Evolutionary conservation across 2,329 filamentous ascomycete species (phyloP), one percentile per base, ranked within the genome.

Genomic region (Pseudogymnoascus sp.): DNA sequence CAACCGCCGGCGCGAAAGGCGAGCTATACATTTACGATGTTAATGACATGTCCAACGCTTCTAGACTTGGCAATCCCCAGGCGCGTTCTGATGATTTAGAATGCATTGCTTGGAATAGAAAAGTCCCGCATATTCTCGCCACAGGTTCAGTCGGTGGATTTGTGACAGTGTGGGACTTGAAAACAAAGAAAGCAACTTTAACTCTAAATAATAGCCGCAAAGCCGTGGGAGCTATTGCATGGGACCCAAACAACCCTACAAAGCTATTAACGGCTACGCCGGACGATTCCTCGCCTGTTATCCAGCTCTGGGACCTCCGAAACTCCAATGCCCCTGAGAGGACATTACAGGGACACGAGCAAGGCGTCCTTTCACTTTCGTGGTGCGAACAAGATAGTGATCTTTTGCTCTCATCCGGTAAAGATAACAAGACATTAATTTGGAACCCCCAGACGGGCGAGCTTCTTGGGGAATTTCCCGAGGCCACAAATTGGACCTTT

Each of bases 401-500:
- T 69, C 80, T 99, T 59, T 78, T 99, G 58, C 81, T 99, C 21
- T 99, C 94, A 2, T 95, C 89, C 67, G 95, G 94, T 67, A 97
- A 97, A 76, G 94, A 99, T 75, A 97, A 97, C 72, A 85, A 90
- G 68, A 97, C 92, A 1, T 83, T 99, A 64, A 86, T 94, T 64
- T 99, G 95, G 94, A 97, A 97, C 74, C 91, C 94, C 1, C 89
- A 94, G 70, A 96, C 89, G 2, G 93, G 93, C 60, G 85, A 94
- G 71, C 81, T 84, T 10, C 88, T 92, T 65, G 94, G 95, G 66
- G 93, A 97, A 75, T 93, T 97, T 71, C 92, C 93, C 4, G 91
- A 97, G 69, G 92, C 96, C 60, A 97, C 93, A n/a, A 99, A 97
- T 75, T 99, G 94, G 93, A 96, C 92, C 5, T 99, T 99, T 79